phyloP scores from a whole-genome alignment of 2,329 filamentous ascomycete species.

The Arthrobotrys sphaeroides region DNA sequence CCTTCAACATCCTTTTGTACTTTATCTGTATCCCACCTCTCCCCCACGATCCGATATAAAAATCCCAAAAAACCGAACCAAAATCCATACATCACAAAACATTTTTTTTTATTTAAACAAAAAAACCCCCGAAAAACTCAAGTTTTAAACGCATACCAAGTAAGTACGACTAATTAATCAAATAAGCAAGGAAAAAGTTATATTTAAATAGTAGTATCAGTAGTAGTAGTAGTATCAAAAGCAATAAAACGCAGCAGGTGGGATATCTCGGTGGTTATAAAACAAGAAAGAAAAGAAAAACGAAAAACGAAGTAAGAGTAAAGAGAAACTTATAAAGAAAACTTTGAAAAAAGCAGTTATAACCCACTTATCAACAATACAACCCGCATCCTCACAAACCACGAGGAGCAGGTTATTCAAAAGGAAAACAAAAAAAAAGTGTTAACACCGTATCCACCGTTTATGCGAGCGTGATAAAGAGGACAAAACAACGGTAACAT shows the following conservation, averaged over 20 bases:
- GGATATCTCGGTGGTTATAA: conserved; percentile 36
- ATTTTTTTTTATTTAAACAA: no score
- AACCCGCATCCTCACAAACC: no score
- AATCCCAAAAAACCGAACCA: no score
- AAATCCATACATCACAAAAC: no score
- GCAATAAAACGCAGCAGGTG: conserved; percentile 37
- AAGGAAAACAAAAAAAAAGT: conserved; percentile 17
- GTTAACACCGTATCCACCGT: conserved; percentile 53
- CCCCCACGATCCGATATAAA: no score
- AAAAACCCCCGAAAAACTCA: no score
- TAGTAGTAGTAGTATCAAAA: conserved; percentile 31
- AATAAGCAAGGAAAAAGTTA: background rate
- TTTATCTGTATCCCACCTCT: no score
- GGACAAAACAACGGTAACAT: background rate
- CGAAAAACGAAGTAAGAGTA: background rate
- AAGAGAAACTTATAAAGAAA: background rate
- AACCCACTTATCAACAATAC: conserved; percentile 3
- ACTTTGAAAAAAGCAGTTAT: background rate
- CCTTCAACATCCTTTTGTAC: no score
- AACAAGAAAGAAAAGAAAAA: conserved; percentile 2
- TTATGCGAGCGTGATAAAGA: conserved; percentile 24
- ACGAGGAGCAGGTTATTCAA: no score
- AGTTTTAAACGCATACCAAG: no score
- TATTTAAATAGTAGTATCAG: conserved; percentile 13
- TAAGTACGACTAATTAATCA: no score